Evolutionary conservation across 2,329 filamentous ascomycete genomes (phyloP).

Genomic region (Furcasterigmium sp.): DNA sequence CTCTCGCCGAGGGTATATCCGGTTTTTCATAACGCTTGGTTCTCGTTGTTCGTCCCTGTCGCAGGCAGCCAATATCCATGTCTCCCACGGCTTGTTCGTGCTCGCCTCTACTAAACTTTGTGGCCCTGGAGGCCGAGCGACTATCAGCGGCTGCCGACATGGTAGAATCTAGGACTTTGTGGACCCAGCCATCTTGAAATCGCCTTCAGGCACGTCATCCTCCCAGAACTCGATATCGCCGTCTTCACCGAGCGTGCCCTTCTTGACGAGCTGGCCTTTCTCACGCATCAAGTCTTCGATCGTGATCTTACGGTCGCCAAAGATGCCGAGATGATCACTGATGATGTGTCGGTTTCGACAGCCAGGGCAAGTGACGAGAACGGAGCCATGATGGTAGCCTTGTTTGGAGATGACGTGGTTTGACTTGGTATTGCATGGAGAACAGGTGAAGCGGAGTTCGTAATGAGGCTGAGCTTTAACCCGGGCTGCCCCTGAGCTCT

Average conservation of each 20-base stretch:
- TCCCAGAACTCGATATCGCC: conserved; percentile 94
- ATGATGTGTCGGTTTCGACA: conserved; percentile 90
- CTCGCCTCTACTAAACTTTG: too few relatives aligned
- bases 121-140: too few relatives aligned
- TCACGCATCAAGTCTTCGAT: conserved; percentile 74
- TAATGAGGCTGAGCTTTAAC: conserved; percentile 61
- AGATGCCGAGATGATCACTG: conserved; percentile 78
- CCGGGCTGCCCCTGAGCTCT: too few relatives aligned
- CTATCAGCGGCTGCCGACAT: too few relatives aligned
- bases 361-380: conserved; percentile 79
- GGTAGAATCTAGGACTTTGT: too few relatives aligned
- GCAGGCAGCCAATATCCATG: too few relatives aligned
- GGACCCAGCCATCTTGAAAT: too few relatives aligned
- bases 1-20: too few relatives aligned
- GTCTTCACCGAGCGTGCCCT: conserved; percentile 64
- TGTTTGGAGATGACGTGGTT: conserved; percentile 86
- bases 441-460: conserved; percentile 87
- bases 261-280: conserved; percentile 69
- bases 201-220: conserved; percentile 45
- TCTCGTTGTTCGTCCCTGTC: too few relatives aligned
- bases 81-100: too few relatives aligned
- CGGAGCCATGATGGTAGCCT: conserved; percentile 86
- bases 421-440: conserved; percentile 75
- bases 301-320: conserved; percentile 64
- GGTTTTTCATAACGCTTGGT: too few relatives aligned